Base-by-base conservation (phyloP, 164 flowering plant species). In the Vitis amurensis region DNA sequence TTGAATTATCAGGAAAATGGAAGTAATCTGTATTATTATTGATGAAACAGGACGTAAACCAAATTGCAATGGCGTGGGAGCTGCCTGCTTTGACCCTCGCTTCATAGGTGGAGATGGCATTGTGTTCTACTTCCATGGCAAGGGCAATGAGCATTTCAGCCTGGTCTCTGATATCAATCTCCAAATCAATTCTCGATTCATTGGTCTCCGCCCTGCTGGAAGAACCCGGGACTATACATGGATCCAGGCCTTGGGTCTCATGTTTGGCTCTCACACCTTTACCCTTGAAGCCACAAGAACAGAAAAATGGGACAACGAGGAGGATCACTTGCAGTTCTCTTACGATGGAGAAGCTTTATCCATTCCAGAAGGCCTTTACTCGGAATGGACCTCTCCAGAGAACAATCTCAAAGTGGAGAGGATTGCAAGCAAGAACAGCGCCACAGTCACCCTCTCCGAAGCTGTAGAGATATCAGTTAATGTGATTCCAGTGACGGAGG, bases 181-280 rank as follows among this genome's bases (percentile, higher is more conserved):
- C 44, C 44, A 31, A 31, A 31, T 31, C 44, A 31, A 31, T 6
- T 4, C 44, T 8, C 44, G 44, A 0, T 31, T 31, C 44, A 31
- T 4, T 6, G 44, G 44, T 31, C 44, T 31, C 68, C 71, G 80
- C 30, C 84, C 81, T 1, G 50, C 73, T 8, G 81, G 81, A 30
- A 71, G 83, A 71, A 51, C 78, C 14, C 44, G 87, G 50, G 87
- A 84, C 70, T 81, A 70, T 65, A 81, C 85, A 55, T 84, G 87
- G 87, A 81, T 81, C 61, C 87, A 84, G 71, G 83, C 81, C 11
- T 70, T 84, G 16, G 87, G 85, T 2, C 15, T 84, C 68, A 72
- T 81, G 74, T 79, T 76, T 17, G 79, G 55, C 27, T 48, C 76
- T 55, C 81, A 79, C 75, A 64, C 66, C 66, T 77, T 84, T 64